phyloP scores from a whole-genome alignment of 768 basidiomycete species.

The Trametes maxima region DNA sequence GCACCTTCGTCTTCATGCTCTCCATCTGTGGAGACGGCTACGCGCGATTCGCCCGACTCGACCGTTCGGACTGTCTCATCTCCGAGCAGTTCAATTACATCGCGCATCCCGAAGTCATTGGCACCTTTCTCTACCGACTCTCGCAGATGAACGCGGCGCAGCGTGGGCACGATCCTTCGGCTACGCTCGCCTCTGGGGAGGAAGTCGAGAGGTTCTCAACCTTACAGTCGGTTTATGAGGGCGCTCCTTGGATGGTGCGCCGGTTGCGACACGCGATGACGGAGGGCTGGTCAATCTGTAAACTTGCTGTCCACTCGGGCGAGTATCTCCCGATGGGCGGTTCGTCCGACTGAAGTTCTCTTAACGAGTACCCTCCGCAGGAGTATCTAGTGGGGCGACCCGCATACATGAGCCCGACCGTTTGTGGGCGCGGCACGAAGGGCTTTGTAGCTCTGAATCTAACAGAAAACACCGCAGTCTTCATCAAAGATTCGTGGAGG shows the following conservation, averaged over 20 bases:
- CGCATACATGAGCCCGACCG: not conserved
- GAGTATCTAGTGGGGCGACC: not conserved
- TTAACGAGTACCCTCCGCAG: not conserved
- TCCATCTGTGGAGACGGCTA: not conserved
- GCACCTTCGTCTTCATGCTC: not conserved
- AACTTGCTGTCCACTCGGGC: not conserved
- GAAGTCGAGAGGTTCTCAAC: not conserved
- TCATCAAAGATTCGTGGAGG: slow-evolving; percentile 1
- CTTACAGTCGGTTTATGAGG: not conserved
- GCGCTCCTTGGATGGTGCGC: not conserved
- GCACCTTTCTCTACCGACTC: slow-evolving; percentile 5
- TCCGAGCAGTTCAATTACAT: slow-evolving; percentile 6
- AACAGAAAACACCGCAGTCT: not conserved
- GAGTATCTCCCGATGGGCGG: too few species aligned
- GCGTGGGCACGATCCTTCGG: slow-evolving; percentile 10
- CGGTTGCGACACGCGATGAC: not conserved
- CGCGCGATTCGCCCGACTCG: slow-evolving; percentile 3
- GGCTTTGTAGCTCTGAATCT: not conserved
- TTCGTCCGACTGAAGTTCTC: not conserved
- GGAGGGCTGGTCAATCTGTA: not conserved
- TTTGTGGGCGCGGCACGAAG: not conserved
- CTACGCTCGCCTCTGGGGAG: not conserved
- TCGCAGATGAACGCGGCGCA: not conserved
- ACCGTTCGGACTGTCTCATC: not conserved
- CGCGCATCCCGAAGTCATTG: not conserved